Conservation (phyloP, 139 green algal genomes). For the Nannochloris sp. region DNA sequence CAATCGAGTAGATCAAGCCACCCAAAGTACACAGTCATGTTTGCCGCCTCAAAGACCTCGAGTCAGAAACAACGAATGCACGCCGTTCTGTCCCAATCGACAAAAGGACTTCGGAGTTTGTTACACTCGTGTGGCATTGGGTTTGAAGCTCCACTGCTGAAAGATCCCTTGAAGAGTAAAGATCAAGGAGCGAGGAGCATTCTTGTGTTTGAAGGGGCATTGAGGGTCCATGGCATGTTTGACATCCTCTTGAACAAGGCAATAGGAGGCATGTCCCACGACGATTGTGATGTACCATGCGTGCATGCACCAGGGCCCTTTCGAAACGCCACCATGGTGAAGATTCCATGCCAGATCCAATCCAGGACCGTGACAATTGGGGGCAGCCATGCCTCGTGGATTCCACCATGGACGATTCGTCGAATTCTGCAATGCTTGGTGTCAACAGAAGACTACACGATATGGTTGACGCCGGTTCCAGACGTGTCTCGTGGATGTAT, state of each 20-base stretch:
- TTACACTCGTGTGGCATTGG: slow-evolving; percentile 22
- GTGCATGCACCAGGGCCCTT: slow-evolving; percentile 49
- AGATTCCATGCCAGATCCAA: too few relatives aligned
- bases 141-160: slow-evolving; percentile 45
- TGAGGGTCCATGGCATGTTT: slow-evolving; percentile 46
- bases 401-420: too few relatives aligned
- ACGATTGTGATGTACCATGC: slow-evolving; percentile 42
- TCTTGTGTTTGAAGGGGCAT: slow-evolving; percentile 37
- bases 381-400: too few relatives aligned
- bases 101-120: slow-evolving; percentile 16
- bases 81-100: slow-evolving; percentile 43
- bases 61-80: slow-evolving; percentile 21
- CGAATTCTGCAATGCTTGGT: too few relatives aligned
- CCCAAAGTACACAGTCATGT: slow-evolving; percentile 33
- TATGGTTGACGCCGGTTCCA: too few relatives aligned
- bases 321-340: slow-evolving; percentile 22
- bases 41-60: slow-evolving; percentile 32
- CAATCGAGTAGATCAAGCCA: slow-evolving; percentile 9
- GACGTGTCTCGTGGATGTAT: neutral
- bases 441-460: too few relatives aligned
- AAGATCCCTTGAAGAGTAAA: slow-evolving; percentile 23
- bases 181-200: slow-evolving; percentile 12
- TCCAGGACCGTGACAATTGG: too few relatives aligned
- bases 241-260: slow-evolving; percentile 46
- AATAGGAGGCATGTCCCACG: neutral